Base-by-base conservation (phyloP, 345 rosid genomes). In the Nasturtium officinale region DNA sequence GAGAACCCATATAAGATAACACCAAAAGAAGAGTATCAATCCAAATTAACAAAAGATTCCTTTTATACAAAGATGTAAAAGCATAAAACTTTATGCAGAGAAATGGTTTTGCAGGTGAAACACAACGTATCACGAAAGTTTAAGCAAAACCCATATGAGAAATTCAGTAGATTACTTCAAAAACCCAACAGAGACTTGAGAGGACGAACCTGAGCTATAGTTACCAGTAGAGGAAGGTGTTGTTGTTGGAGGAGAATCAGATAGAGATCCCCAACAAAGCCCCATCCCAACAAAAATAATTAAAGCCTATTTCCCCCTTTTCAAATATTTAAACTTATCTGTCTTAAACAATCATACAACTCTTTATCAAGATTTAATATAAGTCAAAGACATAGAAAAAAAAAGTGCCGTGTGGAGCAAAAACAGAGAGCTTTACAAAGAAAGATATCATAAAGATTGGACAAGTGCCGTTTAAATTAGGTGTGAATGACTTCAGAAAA, bases 261-360 rank as follows among this genome's bases (percentile, higher is more conserved):
- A 79, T 47, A 68, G 35, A 72, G 85, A 85, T 47, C 83, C 64
- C 85, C 96, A 93, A 62, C 97, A 93, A 75, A 40, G 83, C 56
- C 91, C 93, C 94, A 87, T 88, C 40, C 59, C 45, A 6, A 76
- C 37, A 46, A 46, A 12, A 30, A 45, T 62, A 25, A 52, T 18
- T 28, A 16, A 35, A 69, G 17, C 60, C 52, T 55, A 25, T 45
- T 53, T 30, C 42, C 6, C 6, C 46, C 29, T 33, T 25, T 28
- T 35, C 21, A 51, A 60, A 59, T 50, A 67, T 57, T 37, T 29
- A 37, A 37, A 74, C 7, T 11, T 65, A 48, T 40, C 48, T 67
- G 20, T 43, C 20, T 61, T 45, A 33, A 33, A 43, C 23, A 74
- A 74, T 23, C 48, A 58, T 75, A 7, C 29, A 55, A 54, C 9